Evolutionary conservation across 2,329 filamentous ascomycete genomes (phyloP).

Genomic region (Alternaria triticimaculans): DNA sequence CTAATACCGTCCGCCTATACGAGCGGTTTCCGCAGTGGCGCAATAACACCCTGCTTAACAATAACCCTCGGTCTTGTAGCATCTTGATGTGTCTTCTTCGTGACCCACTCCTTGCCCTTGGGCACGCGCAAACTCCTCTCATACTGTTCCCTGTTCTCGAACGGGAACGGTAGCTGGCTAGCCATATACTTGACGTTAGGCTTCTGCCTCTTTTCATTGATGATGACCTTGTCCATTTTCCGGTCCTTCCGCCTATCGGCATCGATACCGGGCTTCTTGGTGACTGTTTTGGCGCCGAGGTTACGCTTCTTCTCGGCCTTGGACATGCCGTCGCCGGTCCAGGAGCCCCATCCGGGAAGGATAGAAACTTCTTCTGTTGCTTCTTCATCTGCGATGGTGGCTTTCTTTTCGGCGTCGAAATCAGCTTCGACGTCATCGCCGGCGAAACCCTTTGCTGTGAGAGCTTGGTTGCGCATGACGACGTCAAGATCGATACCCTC

Average conservation of each 20-base stretch:
- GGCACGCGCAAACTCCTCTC: slow-evolving; percentile 86
- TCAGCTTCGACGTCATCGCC: slow-evolving; percentile 81
- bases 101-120: slow-evolving; percentile 92
- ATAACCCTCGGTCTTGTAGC: slow-evolving; percentile 87
- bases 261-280: slow-evolving; percentile 75
- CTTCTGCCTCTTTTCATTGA: slow-evolving; percentile 88
- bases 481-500: slow-evolving; percentile 50
- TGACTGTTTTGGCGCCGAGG: slow-evolving; percentile 62
- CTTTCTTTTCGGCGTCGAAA: slow-evolving; percentile 81
- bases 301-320: slow-evolving; percentile 66
- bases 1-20: slow-evolving; percentile 33
- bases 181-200: slow-evolving; percentile 94
- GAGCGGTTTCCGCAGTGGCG: slow-evolving; percentile 81
- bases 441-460: slow-evolving; percentile 85
- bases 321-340: slow-evolving; percentile 84
- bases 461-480: slow-evolving; percentile 62
- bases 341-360: slow-evolving; percentile 93
- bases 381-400: slow-evolving; percentile 75
- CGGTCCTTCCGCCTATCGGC: slow-evolving; percentile 79
- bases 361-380: slow-evolving; percentile 82
- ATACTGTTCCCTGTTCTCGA: slow-evolving; percentile 86
- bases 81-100: slow-evolving; percentile 93
- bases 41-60: slow-evolving; percentile 92
- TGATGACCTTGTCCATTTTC: slow-evolving; percentile 83
- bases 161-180: slow-evolving; percentile 82